Evolutionary conservation across 768 basidiomycete species (phyloP).

Genomic region (Fistulinella prunicolor): DNA sequence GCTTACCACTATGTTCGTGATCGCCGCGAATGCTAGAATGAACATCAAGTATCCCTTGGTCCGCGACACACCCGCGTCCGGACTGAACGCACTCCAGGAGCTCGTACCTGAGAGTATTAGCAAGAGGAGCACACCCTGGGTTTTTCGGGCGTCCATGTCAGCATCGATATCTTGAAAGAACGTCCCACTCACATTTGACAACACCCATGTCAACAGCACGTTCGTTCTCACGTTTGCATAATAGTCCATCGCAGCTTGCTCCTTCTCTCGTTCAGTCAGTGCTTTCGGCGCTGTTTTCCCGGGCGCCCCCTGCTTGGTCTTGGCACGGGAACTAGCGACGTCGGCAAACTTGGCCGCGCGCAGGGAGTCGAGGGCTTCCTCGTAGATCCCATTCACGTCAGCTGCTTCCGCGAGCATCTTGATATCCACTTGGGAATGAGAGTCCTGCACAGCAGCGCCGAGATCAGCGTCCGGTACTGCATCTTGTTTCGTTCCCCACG

Average conservation of each 20-base stretch:
- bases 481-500: constrained; percentile 97
- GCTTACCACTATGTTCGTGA: constrained; percentile 63
- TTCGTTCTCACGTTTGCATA: constrained; percentile 88
- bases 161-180: neutral
- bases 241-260: constrained; percentile 77
- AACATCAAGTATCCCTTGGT: constrained; percentile 78
- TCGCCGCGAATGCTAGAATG: constrained; percentile 77
- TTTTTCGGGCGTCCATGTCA: neutral
- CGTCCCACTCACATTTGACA: constrained; percentile 64
- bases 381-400: constrained; percentile 80
- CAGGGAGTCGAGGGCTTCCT: constrained; percentile 77
- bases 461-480: constrained; percentile 70
- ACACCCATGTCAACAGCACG: constrained; percentile 74
- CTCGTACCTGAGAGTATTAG: constrained; percentile 62
- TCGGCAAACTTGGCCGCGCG: constrained; percentile 48
- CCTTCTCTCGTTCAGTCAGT: constrained; percentile 56
- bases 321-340: constrained; percentile 3
- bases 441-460: constrained; percentile 79
- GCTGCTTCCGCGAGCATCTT: constrained; percentile 80
- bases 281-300: constrained; percentile 17
- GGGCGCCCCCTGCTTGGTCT: constrained; percentile 5
- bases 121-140: constrained; percentile 69
- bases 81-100: constrained; percentile 57
- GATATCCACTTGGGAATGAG: constrained; percentile 79
- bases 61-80: constrained; percentile 44